Base-by-base conservation (phyloP, 768 basidiomycete genomes). In the Termitomyces sp. region DNA sequence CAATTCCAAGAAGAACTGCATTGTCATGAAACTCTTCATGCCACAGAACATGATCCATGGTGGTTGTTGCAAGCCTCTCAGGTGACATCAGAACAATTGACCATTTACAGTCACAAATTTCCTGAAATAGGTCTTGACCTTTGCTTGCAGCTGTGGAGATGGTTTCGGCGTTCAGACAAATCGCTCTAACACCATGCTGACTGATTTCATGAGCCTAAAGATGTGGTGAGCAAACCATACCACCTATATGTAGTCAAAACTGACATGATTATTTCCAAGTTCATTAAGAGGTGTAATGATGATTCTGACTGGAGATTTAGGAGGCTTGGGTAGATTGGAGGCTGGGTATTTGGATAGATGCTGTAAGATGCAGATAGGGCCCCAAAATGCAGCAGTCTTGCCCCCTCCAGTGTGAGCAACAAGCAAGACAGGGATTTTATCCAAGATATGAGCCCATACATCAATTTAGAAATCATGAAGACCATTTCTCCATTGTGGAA, bases 221-320 rank as follows among this genome's bases (percentile, higher is more conserved):
- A 10, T 22, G 40, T 9, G 30, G 30, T 47, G 33, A 46, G 44
- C n/a, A 10, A 13, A 2, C 13, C 1, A 43, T 12, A 43, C 18
- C 20, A 40, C 20, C 13, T 9, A 53, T 24, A 26, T n/a, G 2
- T 20, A 12, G 51, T 64, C 46, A 65, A n/a, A n/a, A n/a, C n/a
- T n/a, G n/a, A n/a, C n/a, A n/a, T n/a, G n/a, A n/a, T n/a, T n/a
- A n/a, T n/a, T 65, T 33, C 66, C 63, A 1, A 68, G 60, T 43
- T 68, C 65, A 43, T 65, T 58, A 12, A 68, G 42, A 24, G 64
- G 64, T 56, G 65, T 65, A 2, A 68, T 57, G 16, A 69, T 60
- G 1, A 69, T 45, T 10, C 57, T 64, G 43, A 65, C 60, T 14
- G 63, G 61, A 16, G 36, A 26, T 22, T 44, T 22, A 7, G 58